Conservation (phyloP, 768 basidiomycete genomes). For the Tephrocybe sp. region DNA sequence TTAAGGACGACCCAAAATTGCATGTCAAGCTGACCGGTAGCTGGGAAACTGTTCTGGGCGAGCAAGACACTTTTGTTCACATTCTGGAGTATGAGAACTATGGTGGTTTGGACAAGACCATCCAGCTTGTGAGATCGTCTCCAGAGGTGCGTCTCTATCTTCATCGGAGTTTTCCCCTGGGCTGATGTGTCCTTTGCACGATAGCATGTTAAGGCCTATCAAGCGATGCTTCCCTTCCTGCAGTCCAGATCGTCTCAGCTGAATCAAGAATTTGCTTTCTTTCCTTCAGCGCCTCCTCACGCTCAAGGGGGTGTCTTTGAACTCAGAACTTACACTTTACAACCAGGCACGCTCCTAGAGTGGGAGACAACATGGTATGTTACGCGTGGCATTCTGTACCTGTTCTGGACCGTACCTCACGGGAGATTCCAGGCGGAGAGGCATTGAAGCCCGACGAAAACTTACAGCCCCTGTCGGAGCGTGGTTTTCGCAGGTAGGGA, state of each 20-base stretch:
- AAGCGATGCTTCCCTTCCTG: conserved; percentile 75
- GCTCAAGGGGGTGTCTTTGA: conserved; percentile 92
- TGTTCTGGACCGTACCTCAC: conserved; percentile 3
- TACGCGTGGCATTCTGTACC: conserved; percentile 5
- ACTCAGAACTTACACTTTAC: conserved; percentile 82
- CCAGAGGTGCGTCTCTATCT: conserved; percentile 44
- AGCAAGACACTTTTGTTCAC: conserved; percentile 78
- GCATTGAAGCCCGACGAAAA: conserved; percentile 89
- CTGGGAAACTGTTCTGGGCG: conserved; percentile 90
- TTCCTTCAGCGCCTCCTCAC: conserved; percentile 86
- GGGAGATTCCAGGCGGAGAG: conserved; percentile 63
- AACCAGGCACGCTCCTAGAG: conserved; percentile 87
- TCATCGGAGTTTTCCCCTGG: not conserved
- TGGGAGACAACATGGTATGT: conserved; percentile 92
- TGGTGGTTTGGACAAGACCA: conserved; percentile 80
- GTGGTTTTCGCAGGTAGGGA: conserved; percentile 90
- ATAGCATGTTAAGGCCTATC: conserved; percentile 67
- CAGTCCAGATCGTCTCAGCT: conserved; percentile 73
- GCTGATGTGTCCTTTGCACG: not conserved
- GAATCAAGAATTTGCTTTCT: conserved; percentile 93
- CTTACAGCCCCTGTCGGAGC: conserved; percentile 85
- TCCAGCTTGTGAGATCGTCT: conserved; percentile 57
- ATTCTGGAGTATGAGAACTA: conserved; percentile 96
- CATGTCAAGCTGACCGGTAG: conserved; percentile 89
- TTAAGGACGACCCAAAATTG: conserved; percentile 69